Base-by-base conservation (phyloP, 176 grass and related monocot species). In the Oryza rufipogon region DNA sequence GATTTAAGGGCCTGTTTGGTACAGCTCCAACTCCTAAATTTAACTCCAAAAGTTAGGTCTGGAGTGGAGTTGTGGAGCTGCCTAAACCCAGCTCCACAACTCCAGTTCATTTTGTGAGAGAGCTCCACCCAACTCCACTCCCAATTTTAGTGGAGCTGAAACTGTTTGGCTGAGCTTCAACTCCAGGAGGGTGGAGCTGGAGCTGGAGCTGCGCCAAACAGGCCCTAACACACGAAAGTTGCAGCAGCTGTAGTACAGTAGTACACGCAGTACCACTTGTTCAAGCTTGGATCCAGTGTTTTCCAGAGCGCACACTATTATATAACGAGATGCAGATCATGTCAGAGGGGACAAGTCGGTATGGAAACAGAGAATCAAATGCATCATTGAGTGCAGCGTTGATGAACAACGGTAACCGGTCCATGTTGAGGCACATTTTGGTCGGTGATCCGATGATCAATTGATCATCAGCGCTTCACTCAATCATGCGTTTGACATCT, bases 311-410 rank as follows among this genome's bases (percentile, higher is more conserved):
- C 52, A 58, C 54, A n/a, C 19, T 58, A 58, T 58, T 63, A 63
- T 63, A 63, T 44, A 44, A 54, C 4, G 16, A 54, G 51, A 30
- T 44, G 14, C 52, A 79, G 26, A 38, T 38, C 75, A 19, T 12
- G 34, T 79, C 47, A 42, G 74, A 60, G 45, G 45, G 13, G 0
- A n/a, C 16, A 41, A 44, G 20, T 46, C 23, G 9, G 6, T 23
- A 45, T 9, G 77, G 20, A 9, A 10, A 64, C 8, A 3, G 15
- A 47, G 67, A 76, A 69, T 64, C 38, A 87, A 69, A 88, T 63
- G 73, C 90, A 88, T 88, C 86, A 86, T 88, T 88, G 86, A 88
- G 90, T 91, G 82, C 90, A 91, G 86, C 86, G 86, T 91, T 91
- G 45, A 52, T 15, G 4, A 91, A 56, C 26, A 42, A 39, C 15